Percentiles rank a stretch among this genome's conserved stretches.
These are phyloP conservation scores for Xylaria sp. DNA, from an alignment of 2,329 filamentous ascomycete species.

Conservation along the genomic window DNA sequence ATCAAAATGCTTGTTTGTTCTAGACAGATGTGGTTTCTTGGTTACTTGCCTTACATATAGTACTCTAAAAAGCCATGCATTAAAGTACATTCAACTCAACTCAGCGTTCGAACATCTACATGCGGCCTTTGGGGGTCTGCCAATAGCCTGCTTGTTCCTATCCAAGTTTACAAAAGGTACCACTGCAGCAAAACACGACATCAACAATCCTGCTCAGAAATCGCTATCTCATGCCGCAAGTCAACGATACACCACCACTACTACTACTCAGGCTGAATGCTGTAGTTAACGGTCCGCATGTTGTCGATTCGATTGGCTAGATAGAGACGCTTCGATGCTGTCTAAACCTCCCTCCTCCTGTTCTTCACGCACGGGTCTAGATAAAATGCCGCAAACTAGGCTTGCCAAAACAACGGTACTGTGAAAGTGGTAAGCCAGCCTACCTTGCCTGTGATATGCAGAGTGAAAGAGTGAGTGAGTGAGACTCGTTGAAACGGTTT, in stretches of 20 bases:
- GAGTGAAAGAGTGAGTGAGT: neutral
- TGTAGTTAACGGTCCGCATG: neutral
- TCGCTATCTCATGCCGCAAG: constrained; percentile 12
- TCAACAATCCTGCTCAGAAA: neutral
- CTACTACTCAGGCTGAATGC: constrained; percentile 16
- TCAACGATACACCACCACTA: constrained; percentile 1
- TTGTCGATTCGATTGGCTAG: neutral
- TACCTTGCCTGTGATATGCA: neutral
- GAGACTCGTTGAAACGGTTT: constrained; percentile 21
- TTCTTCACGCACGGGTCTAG: neutral
- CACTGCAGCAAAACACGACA: neutral
- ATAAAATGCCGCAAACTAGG: constrained; percentile 28
- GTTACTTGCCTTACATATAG: neutral
- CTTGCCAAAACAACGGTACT: neutral
- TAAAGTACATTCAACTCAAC: neutral
- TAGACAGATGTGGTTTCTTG: neutral
- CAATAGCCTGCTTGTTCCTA: neutral
- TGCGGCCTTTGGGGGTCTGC: no score
- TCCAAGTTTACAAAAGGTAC: no score
- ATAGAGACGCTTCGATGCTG: neutral
- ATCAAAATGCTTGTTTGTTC: neutral
- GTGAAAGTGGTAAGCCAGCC: neutral
- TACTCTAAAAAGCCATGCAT: neutral
- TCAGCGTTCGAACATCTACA: neutral
- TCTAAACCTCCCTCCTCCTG: neutral